Base-by-base conservation (phyloP, 1,284 basidiomycete species). In the Leccinum griseonigrum region DNA sequence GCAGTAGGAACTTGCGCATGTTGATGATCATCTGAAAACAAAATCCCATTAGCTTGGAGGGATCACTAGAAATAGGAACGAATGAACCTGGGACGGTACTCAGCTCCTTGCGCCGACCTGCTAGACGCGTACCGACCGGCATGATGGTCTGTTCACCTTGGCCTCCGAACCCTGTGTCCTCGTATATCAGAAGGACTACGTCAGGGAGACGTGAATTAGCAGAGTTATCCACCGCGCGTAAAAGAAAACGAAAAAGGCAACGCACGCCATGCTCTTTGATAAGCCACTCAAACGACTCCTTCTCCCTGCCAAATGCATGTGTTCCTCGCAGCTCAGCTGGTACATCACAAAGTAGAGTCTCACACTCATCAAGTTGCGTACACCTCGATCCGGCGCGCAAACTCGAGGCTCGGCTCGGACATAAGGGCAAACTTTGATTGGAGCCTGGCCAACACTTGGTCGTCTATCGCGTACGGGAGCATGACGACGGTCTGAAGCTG, bases 261-360 rank as follows among this genome's bases (percentile, higher is more conserved):
- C 92, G 70, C 68, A 95, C 95, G 52, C 88, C 92, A 58, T 93
- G 87, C 76, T 99, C 95, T 67, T 89, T 91, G 73, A 99, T 98
- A 28, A 99, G 78, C 61, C 89, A 82, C 76, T 98, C 94, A 71
- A 99, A 99, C 0, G 95, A 88, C 62, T 98, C 93, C 73, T 98
- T 98, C 77, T 99, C 97, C 64, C 90, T 85, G 92, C 91, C 26
- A 99, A 83, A 75, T 97, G 98, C 69, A 93, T 91, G 74, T 97
- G 95, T 71, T 99, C 97, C 73, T 99, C 97, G 65, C 92, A 93
- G 54, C 94, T 97, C 68, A 94, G 87, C 56, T 88, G 85, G 75
- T 98, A 98, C 18, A 95, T 82, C 87, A 98, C 89, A 74, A 98
- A 96, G 74, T 99, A 99, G 3, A 98, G 91, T n/a, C 95, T 83